Base-by-base conservation (phyloP, 345 rosid species). In the Pistacia integerrima region DNA sequence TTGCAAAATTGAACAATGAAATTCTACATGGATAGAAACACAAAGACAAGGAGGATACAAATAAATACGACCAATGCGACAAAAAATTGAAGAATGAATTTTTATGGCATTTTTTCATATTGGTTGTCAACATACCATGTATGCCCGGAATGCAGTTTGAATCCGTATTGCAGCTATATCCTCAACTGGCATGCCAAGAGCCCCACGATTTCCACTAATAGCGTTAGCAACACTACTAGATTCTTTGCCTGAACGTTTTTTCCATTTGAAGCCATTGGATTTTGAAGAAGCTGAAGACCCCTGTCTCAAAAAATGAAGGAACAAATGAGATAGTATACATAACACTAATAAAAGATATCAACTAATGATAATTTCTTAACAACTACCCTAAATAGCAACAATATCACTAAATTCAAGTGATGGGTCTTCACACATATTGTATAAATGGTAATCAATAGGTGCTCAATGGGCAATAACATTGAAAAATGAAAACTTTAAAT, bases 91-190 rank as follows among this genome's bases (percentile, higher is more conserved):
- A 38, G 52, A 0, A 25, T 6, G 30, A 38, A 69, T 48, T 33
- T 49, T 59, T 8, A 20, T 25, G 66, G 38, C 14, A 25, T 57
- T 28, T 22, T 10, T 9, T 12, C 13, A 55, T 7, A 41, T 56
- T 58, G 20, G 68, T 36, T 67, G 4, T 58, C 63, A 64, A 73
- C 79, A 44, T 76, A 93, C 99, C 90, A 74, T 79, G 76, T 90
- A 90, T 64, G 97, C 97, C 77, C 91, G 82, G 72, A 92, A 90
- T 77, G 94, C 98, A 62, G 89, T 77, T 81, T 92, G 97, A 81
- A 90, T 89, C 79, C 86, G 77, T 58, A 80, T 84, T 46, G 94
- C 97, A 25, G 97, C 93, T 81, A 87, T 82, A 72, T 88, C 94
- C 75, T 88, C 88, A 58, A 72, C 76, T 17, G 84, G 85, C 73